Percentiles rank a stretch among this genome's conserved stretches.
phyloP scores from a whole-genome alignment of 768 basidiomycete genomes.

The Xerocomus potaroensis region DNA sequence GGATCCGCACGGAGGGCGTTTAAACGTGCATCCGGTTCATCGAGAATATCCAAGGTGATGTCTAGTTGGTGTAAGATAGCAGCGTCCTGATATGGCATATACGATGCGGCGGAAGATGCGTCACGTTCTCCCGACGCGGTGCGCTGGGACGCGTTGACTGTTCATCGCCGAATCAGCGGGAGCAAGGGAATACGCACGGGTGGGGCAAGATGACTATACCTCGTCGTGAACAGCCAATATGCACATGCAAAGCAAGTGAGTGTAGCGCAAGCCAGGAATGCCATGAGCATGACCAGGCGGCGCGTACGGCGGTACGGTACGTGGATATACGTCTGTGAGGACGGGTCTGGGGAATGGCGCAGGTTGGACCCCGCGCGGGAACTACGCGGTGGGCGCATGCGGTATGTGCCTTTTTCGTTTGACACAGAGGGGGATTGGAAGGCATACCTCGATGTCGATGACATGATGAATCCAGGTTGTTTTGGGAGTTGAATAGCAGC shows the following conservation, averaged over 20 bases:
- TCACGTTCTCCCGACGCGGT: conserved; percentile 2
- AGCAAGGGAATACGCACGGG: conserved; percentile 13
- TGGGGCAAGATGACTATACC: conserved; percentile 41
- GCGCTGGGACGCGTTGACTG: conserved; percentile 20
- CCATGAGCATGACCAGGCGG: conserved; percentile 40
- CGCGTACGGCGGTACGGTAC: conserved; percentile 27
- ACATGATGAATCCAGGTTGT: background rate
- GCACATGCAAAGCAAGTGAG: conserved; percentile 54
- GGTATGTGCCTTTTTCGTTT: conserved; percentile 62
- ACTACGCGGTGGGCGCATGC: conserved; percentile 48
- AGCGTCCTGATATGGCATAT: background rate
- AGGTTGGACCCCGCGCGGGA: conserved; percentile 19
- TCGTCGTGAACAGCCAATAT: conserved; percentile 61
- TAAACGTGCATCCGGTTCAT: conserved; percentile 16
- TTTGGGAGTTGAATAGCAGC: background rate
- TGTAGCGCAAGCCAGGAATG: conserved; percentile 44
- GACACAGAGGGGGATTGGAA: conserved; percentile 59
- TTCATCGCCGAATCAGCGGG: conserved; percentile 15
- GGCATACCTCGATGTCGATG: conserved; percentile 13
- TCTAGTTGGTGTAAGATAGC: conserved; percentile 1
- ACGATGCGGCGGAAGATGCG: background rate
- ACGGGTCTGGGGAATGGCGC: conserved; percentile 12
- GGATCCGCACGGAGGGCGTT: conserved; percentile 13
- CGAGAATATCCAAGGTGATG: conserved; percentile 30
- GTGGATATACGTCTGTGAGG: conserved; percentile 3